Percentiles rank a stretch among this genome's conserved stretches.
phyloP scores from a whole-genome alignment of 2,329 filamentous ascomycete species.

The Trichoderma pleuroti region DNA sequence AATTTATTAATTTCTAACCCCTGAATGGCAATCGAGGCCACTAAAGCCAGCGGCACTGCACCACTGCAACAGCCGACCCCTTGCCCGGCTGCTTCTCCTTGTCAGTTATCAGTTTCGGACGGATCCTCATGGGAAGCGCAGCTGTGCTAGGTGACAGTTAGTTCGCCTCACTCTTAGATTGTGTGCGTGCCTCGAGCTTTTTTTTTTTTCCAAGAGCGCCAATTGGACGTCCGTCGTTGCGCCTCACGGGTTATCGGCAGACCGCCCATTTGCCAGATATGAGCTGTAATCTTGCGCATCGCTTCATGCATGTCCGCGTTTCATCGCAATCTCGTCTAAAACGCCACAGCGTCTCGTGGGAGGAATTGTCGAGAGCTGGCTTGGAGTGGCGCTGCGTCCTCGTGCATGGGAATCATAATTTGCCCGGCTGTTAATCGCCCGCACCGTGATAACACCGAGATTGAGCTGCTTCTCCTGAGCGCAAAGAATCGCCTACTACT shows the following conservation, averaged over 20 bases:
- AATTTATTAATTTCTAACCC: neutral
- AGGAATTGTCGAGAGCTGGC: neutral
- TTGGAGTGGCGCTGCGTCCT: neutral
- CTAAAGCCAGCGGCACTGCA: neutral
- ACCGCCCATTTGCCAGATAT: neutral
- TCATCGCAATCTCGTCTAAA: neutral
- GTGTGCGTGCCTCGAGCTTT: neutral
- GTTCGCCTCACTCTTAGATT: neutral
- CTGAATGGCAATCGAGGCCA: neutral
- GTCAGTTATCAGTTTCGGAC: neutral
- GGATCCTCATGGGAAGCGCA: neutral
- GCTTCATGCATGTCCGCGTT: neutral
- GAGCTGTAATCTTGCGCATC: conserved; percentile 6
- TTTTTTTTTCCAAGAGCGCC: neutral
- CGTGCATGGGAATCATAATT: neutral
- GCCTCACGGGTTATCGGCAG: neutral
- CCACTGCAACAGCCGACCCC: neutral
- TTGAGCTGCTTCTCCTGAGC: neutral
- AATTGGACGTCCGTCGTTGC: neutral
- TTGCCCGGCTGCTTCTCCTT: neutral
- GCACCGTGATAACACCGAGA: conserved; percentile 8
- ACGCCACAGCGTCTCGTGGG: conserved; percentile 3
- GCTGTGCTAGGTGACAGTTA: neutral
- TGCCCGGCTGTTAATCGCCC: neutral
- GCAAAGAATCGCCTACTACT: neutral